Evolutionary conservation across 768 basidiomycete species (phyloP).

Genomic region (Tricholoma hemisulphureum): DNA sequence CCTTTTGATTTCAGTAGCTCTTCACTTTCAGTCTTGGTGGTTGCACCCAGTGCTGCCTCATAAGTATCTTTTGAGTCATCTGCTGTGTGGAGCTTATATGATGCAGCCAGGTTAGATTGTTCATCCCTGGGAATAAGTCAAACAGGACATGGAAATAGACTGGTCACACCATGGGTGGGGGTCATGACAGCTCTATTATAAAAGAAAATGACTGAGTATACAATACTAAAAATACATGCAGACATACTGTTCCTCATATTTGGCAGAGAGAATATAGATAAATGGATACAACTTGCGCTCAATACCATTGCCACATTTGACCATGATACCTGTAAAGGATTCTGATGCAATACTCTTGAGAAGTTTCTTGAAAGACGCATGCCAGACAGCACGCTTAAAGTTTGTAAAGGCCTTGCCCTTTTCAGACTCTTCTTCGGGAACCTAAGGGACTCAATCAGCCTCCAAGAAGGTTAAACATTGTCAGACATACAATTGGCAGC

Average conservation of each 20-base stretch:
- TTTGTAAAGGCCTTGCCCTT: conserved; percentile 20
- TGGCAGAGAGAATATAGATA: conserved; percentile 27
- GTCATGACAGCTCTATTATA: conserved; percentile 28
- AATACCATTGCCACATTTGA: conserved; percentile 16
- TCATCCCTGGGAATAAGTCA: not conserved
- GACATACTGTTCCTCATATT: conserved; percentile 35
- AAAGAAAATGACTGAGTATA: not conserved
- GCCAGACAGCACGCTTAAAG: conserved; percentile 28
- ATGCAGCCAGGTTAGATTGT: not conserved
- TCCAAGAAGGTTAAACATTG: too few species aligned
- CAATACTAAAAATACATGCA: not conserved
- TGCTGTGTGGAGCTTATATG: not conserved
- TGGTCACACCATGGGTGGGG: conserved; percentile 19
- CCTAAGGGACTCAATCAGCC: conserved; percentile 7
- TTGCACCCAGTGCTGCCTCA: too few species aligned
- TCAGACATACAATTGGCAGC: conserved; percentile 31
- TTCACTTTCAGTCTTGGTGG: too few species aligned
- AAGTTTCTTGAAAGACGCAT: conserved; percentile 21
- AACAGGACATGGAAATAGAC: conserved; percentile 23
- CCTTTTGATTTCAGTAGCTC: too few species aligned
- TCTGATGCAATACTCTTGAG: conserved; percentile 11
- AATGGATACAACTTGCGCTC: conserved; percentile 20
- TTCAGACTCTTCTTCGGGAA: conserved; percentile 20
- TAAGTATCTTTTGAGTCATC: not conserved
- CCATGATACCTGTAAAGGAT: conserved; percentile 10